Evolutionary conservation across 331 rosid species (phyloP), one percentile per base, ranked within the genome.

Genomic region (Malus hybrid): DNA sequence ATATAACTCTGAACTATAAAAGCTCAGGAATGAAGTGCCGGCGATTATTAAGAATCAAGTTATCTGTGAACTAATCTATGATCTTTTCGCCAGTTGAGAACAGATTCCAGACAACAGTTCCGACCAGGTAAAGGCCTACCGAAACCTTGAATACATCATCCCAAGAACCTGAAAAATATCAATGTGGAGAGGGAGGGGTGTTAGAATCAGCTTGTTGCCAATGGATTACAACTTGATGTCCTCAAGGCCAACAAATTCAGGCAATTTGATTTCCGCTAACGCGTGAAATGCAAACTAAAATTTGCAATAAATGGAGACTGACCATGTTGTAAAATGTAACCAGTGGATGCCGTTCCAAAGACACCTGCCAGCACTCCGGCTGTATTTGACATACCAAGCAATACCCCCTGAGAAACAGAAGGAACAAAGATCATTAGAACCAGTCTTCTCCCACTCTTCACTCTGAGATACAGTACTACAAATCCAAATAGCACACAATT

Each of bases 321-420:
- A 92, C 97, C 99, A 70, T 90, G 97, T 69, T 94, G 99, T 66
- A 94, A 86, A 80, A 94, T 94, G 87, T 92, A 94, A 52, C 99
- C 97, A 19, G 99, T 94, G 66, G 97, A 93, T 24, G 97, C 97
- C 3, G 99, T 94, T 77, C 99, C 99, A 26, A 94, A 82, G 29
- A 94, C 97, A 19, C 99, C 99, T 14, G 99, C 99, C 22, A 94
- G 84, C 75, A 94, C 97, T 74, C 99, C 99, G 32, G 99, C 97
- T 50, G 97, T 92, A 68, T 92, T 92, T 39, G 99, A 94, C 77
- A 92, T 83, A 81, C 99, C 99, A 71, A 94, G 99, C 75, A 94
- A 82, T 73, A 94, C 88, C 16, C 99, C 99, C 99, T 94, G 67
- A 2, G 70, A 33, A 85, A 24, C 80, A 28, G 75, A 53, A 14